Base-by-base conservation (phyloP, 306 rosid species). In the Sicyos baderoa region DNA sequence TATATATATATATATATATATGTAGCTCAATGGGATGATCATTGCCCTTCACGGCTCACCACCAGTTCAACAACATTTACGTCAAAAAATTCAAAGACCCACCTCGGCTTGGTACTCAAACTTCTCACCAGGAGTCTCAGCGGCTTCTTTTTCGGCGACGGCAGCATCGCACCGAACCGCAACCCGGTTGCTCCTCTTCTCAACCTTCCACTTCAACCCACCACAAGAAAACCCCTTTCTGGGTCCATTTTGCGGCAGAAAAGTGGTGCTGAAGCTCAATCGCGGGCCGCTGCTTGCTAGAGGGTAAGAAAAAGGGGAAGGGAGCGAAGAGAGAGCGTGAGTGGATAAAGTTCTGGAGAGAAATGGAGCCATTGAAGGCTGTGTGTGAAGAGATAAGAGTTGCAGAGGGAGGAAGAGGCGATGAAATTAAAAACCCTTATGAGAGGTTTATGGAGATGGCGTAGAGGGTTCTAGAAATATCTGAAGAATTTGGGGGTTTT, bases 71-170 rank as follows among this genome's bases (percentile, higher is more conserved):
- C 27, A 68, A 40, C 13, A 29, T 3, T 23, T 32, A 6, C 22
- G 8, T n/a, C 11, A 40, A 29, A 51, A 69, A 7, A 32, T 53
- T 73, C 35, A 76, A 76, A 79, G 14, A 77, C 86, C 68, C 79
- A 94, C 99, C 96, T 94, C 99, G 4, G 99, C 99, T 77, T 94
- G 99, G 83, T 94, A 94, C 83, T 94, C 92, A 35, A 81, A 90
- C 82, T 86, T 87, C 74, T 94, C 99, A 15, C 90, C 97, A 52
- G 88, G 74, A 19, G 82, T 11, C 60, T 88, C 91, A 9, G 89
- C 74, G n/a, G 87, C 86, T 61, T 88, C 99, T 55, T 81, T 86
- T 65, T 94, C 97, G 0, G 95, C 97, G 13, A 94, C 96, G 13
- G 87, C 89, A 3, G 95, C 95, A 45, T 85, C 99, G 40, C 99